Evolutionary conservation across 1,284 basidiomycete genomes (phyloP).

Genomic region (Wolfiporia cocos): DNA sequence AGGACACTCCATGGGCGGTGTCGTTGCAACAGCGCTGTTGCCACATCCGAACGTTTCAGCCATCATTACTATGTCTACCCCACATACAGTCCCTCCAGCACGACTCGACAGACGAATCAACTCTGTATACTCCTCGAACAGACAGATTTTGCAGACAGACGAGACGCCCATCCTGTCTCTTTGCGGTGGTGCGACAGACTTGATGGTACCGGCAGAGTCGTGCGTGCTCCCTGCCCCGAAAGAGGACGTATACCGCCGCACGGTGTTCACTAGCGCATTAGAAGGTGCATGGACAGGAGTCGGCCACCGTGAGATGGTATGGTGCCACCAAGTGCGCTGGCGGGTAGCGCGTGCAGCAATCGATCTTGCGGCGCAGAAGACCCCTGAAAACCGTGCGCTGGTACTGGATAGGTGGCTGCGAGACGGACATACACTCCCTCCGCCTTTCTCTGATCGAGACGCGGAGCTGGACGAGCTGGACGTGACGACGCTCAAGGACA

Average conservation of each 20-base stretch:
- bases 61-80: constrained; percentile 93
- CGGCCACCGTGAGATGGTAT: constrained; percentile 95
- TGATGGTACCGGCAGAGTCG: constrained; percentile 90
- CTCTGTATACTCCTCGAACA: constrained; percentile 54
- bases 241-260: constrained; percentile 45
- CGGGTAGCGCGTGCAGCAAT: constrained; percentile 76
- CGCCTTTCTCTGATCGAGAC: constrained; percentile 6
- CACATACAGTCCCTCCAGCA: constrained; percentile 85
- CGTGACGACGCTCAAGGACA: constrained; percentile 17
- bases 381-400: constrained; percentile 24
- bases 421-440: constrained; percentile 45
- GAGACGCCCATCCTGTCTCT: constrained; percentile 75
- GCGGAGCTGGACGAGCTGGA: background rate
- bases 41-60: constrained; percentile 63
- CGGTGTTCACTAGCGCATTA: constrained; percentile 83
- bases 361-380: constrained; percentile 43
- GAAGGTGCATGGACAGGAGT: constrained; percentile 93
- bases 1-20: constrained; percentile 98
- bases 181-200: constrained; percentile 90
- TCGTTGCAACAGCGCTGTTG: constrained; percentile 77
- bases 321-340: constrained; percentile 97
- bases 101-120: constrained; percentile 83
- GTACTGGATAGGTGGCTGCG: constrained; percentile 61
- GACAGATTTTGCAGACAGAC: constrained; percentile 30
- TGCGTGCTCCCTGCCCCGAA: constrained; percentile 56